Evolutionary conservation across 2,329 filamentous ascomycete genomes (phyloP).

Genomic region (Ophiocordyceps camponoti-floridani): DNA sequence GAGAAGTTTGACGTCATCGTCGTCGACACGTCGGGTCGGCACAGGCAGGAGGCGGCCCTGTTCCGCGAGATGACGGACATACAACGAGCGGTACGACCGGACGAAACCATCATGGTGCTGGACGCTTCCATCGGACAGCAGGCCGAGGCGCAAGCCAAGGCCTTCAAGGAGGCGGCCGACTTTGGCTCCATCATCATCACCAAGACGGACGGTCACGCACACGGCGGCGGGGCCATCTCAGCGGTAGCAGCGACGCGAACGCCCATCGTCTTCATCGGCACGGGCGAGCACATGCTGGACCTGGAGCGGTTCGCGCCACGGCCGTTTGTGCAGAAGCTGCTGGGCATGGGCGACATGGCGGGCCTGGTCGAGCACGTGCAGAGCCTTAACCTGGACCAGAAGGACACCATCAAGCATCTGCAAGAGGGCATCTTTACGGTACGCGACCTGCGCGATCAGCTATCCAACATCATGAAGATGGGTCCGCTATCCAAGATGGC

Average conservation of each 20-base stretch:
- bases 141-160: constrained; percentile 82
- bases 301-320: constrained; percentile 84
- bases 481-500: constrained; percentile 93
- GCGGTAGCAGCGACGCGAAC: constrained; percentile 93
- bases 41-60: constrained; percentile 84
- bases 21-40: constrained; percentile 88
- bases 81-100: constrained; percentile 71
- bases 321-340: constrained; percentile 80
- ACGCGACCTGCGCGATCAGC: constrained; percentile 82
- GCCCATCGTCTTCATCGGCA: constrained; percentile 95
- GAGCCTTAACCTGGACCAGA: constrained; percentile 85
- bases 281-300: constrained; percentile 92
- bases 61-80: constrained; percentile 98
- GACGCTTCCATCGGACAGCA: constrained; percentile 94
- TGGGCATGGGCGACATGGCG: constrained; percentile 95
- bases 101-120: constrained; percentile 97
- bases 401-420: constrained; percentile 98
- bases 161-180: constrained; percentile 93
- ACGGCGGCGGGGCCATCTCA: constrained; percentile 91
- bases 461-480: constrained; percentile 99
- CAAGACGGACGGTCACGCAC: constrained; percentile 91
- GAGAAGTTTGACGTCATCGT: constrained; percentile 97
- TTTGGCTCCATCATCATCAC: constrained; percentile 98
- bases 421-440: constrained; percentile 92
- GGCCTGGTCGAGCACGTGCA: constrained; percentile 94